Base-by-base conservation (phyloP, 2,329 filamentous ascomycete genomes). In the Aureobasidium namibiae region DNA sequence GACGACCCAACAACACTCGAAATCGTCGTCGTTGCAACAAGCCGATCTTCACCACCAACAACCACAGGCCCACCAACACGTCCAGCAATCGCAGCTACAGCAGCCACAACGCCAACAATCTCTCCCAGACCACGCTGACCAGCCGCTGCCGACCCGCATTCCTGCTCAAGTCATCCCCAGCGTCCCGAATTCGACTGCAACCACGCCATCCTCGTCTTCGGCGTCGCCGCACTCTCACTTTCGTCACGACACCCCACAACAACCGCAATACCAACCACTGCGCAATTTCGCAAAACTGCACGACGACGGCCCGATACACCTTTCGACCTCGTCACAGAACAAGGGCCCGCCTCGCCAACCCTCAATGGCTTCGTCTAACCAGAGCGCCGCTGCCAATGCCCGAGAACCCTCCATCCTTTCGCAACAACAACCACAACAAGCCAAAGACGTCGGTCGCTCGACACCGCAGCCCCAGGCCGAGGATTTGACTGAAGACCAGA, bases 401-500 rank as follows among this genome's bases (percentile, higher is more conserved):
- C 16, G 39, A 34, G 39, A 53, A 23, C 48, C 38, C 29, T 38
- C 48, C 14, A 33, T 60, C 49, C 26, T 56, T 39, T 54, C 58
- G 50, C 56, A 57, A 44, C 54, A 57, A 56, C 60, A 65, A 42
- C 16, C 56, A 21, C 62, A 62, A 46, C 63, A 65, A 46, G 62
- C 60, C 31, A 67, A 68, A 36, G 63, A 76, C 23, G 65, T 70
- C 61, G 73, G 73, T 54, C 70, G 71, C 41, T 70, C 69, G 45
- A 79, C 76, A 38, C 77, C 77, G n/a, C 76, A 77, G 59, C 76
- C 76, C 39, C 61, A 69, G 21, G 65, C 68, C 18, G 70, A 72
- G 48, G 75, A 78, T 21, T 74, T 78, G 74, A 71, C 73, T 5
- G 75, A 78, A 11, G 77, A 79, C 16, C 77, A 79, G 18, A 66